Percentiles rank a stretch among this genome's conserved stretches.
Evolutionary conservation across 2,329 filamentous ascomycete species (phyloP).

Genomic region (Cercospora sp.): DNA sequence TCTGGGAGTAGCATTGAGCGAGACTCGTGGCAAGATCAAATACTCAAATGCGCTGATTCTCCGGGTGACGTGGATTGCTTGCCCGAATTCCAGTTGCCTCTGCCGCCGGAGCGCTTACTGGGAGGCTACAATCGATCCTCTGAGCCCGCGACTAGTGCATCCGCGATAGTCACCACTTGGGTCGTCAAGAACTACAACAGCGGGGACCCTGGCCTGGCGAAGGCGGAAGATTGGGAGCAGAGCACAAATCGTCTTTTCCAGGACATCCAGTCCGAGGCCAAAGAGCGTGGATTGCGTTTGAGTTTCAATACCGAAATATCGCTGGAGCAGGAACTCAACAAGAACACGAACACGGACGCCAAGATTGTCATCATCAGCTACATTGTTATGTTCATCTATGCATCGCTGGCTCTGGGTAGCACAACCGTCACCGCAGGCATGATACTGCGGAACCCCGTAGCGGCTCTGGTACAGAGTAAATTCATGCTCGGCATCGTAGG

Average conservation of each 20-base stretch:
- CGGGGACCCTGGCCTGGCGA: constrained; percentile 67
- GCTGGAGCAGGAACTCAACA: constrained; percentile 92
- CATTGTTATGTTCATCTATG: constrained; percentile 97
- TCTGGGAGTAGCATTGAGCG: constrained; percentile 56
- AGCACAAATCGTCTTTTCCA: constrained; percentile 73
- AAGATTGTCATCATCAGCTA: constrained; percentile 97
- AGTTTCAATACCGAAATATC: constrained; percentile 97
- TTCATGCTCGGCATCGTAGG: constrained; percentile 93
- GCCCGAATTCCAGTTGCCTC: constrained; percentile 83
- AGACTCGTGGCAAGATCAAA: constrained; percentile 68
- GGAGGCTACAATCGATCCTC: constrained; percentile 71
- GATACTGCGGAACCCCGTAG: constrained; percentile 76
- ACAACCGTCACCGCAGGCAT: constrained; percentile 77
- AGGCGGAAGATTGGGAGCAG: constrained; percentile 86
- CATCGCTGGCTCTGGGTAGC: constrained; percentile 86
- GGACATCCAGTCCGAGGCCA: constrained; percentile 77
- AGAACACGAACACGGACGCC: constrained; percentile 96
- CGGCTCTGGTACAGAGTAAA: constrained; percentile 90
- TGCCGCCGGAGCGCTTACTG: constrained; percentile 81
- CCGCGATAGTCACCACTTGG: constrained; percentile 88
- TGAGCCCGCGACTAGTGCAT: constrained; percentile 63
- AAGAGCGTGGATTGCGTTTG: constrained; percentile 73
- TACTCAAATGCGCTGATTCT: constrained; percentile 72
- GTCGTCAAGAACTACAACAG: constrained; percentile 85
- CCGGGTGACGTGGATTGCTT: constrained; percentile 65